phyloP scores from a whole-genome alignment of 108 stramenopile species.

The Epipyxis sp. region DNA sequence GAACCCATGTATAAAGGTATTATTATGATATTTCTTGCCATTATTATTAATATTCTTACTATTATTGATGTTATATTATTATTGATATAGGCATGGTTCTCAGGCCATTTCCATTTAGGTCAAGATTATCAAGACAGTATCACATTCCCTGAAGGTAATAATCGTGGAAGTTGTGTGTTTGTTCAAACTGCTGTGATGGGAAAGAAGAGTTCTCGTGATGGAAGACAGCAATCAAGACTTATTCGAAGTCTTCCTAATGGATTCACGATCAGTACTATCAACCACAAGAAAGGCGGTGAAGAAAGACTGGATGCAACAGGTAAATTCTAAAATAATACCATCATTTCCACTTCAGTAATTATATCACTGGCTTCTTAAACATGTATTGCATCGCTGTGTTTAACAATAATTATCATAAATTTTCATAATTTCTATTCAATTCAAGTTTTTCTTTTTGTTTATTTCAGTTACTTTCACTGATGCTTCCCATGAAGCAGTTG shows the following conservation, averaged over 20 bases:
- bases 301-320: conserved; percentile 73
- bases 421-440: no score
- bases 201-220: conserved; percentile 69
- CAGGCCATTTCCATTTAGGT: conserved; percentile 88
- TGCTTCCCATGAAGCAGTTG: neutral
- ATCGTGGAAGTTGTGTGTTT: conserved; percentile 67
- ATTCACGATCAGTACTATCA: conserved; percentile 79
- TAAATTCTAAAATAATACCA: conserved; percentile 52
- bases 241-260: conserved; percentile 74
- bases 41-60: no score
- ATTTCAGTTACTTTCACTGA: neutral
- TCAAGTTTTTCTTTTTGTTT: no score
- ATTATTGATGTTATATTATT: no score
- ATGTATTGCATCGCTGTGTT: no score
- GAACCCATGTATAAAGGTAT: conserved; percentile 74
- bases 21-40: no score
- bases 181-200: conserved; percentile 80
- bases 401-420: no score
- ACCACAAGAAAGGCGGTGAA: conserved; percentile 72
- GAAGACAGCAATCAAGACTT: conserved; percentile 74
- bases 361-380: no score
- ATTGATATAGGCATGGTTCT: conserved; percentile 85
- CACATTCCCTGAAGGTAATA: conserved; percentile 20
- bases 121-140: conserved; percentile 65
- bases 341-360: no score